A percentile compares a stretch with the other conserved stretches of the same genome.
phyloP scores from a whole-genome alignment of 345 rosid genomes.

The Citrus glauca region DNA sequence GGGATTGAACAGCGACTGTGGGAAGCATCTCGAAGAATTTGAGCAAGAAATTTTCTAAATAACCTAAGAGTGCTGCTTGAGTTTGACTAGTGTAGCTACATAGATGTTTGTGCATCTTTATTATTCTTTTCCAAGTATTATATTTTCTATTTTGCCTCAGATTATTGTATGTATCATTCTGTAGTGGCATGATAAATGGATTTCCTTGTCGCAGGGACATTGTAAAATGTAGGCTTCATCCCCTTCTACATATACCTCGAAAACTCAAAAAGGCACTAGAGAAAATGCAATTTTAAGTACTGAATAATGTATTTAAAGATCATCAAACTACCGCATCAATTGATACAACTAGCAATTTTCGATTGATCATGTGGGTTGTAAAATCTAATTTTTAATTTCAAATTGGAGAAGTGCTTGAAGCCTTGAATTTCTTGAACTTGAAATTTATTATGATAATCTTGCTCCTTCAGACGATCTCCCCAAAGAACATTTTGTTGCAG shows the following conservation, averaged over 20 bases:
- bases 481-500: not conserved
- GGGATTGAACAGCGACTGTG: constrained; percentile 82
- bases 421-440: not conserved
- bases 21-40: constrained; percentile 77
- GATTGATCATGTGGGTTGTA: not conserved
- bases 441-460: not conserved
- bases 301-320: too few species aligned
- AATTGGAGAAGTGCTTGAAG: not conserved
- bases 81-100: not conserved
- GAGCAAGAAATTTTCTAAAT: constrained; percentile 24
- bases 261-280: too few species aligned
- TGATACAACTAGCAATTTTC: not conserved
- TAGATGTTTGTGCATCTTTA: not conserved
- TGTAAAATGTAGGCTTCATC: not conserved
- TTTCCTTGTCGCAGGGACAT: not conserved
- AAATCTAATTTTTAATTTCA: not conserved
- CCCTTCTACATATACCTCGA: not conserved
- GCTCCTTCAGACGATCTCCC: not conserved
- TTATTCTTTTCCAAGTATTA: not conserved
- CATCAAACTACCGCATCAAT: not conserved
- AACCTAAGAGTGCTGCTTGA: not conserved
- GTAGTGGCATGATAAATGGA: not conserved
- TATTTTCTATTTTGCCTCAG: not conserved
- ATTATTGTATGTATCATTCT: not conserved
- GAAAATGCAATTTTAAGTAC: too few species aligned